phyloP scores from a whole-genome alignment of 2,329 filamentous ascomycete species.

The Cordyceps cicadae region DNA sequence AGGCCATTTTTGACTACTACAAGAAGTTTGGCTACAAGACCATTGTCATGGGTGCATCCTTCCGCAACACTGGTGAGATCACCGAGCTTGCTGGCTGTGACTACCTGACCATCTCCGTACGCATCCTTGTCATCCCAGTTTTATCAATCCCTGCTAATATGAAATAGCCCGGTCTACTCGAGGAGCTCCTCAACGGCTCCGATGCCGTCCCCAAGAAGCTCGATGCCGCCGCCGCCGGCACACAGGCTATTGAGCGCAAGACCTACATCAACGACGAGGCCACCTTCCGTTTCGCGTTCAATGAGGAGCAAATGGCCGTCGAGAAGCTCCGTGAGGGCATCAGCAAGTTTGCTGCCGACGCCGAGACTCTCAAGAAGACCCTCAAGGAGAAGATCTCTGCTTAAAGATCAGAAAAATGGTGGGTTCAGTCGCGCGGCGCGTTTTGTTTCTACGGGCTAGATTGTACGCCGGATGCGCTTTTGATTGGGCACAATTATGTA shows the following conservation, averaged over 20 bases:
- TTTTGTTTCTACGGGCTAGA: background rate
- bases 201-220: conserved; percentile 88
- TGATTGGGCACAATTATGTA: background rate
- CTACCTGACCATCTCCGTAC: conserved; percentile 93
- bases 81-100: conserved; percentile 97
- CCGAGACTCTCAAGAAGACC: conserved; percentile 85
- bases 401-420: conserved; percentile 22
- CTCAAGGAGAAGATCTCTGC: conserved; percentile 72
- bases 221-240: conserved; percentile 55
- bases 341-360: conserved; percentile 97
- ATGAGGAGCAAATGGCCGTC: conserved; percentile 98
- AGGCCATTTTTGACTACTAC: conserved; percentile 99
- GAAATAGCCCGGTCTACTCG: conserved; percentile 77
- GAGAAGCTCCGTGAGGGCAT: conserved; percentile 99
- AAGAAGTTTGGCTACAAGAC: conserved; percentile 99
- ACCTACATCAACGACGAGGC: conserved; percentile 85
- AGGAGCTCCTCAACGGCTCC: conserved; percentile 82
- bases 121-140: conserved; percentile 26
- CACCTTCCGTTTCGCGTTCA: conserved; percentile 96
- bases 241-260: conserved; percentile 77
- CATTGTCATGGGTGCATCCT: conserved; percentile 99
- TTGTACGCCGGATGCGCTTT: background rate
- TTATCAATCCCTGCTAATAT: background rate
- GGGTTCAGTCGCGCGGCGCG: background rate
- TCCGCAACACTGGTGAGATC: conserved; percentile 94